Evolutionary conservation across 2,329 filamentous ascomycete genomes (phyloP), one percentile per base, ranked within the genome.

Genomic region (Arthrobotrys pseudoclavata): DNA sequence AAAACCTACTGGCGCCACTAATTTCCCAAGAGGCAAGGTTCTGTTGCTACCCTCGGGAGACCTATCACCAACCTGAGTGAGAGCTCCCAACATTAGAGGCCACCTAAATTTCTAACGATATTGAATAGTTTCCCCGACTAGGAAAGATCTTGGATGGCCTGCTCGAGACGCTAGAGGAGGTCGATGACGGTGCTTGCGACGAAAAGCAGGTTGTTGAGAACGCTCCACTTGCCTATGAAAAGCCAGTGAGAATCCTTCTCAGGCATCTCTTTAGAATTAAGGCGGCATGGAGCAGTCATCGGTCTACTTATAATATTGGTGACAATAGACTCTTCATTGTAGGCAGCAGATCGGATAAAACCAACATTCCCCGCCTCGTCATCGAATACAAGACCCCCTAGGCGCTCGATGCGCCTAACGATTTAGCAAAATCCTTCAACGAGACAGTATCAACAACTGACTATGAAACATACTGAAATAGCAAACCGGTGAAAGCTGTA

Each of bases 241-340:
- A 4, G 3, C 60, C 60, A 6, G 18, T 20, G 1, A 15, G 7
- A 20, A n/a, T 4, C 2, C 5, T 48, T 20, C 60, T 63, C 4
- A 13, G 7, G 3, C 10, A 6, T 9, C 4, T 47, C 3, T 63
- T 63, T 40, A 12, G 12, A 4, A 63, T 45, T 2, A 3, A 12
- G 7, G 3, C 24, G 0, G 10, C 7, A 0, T 31, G 24, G 4
- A 12, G 7, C 10, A 10, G n/a, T 12, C 40, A 63, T 6, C 15
- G 37, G 40, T 7, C 15, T 1, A 2, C 18, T 12, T 5, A 1
- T 29, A 18, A 7, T 29, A 47, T 63, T 6, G 60, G 60, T 7
- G 60, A 63, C 10, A 37, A 63, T 31, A 29, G 22, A 9, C 13
- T 63, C 13, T 63, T 63, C 26, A 31, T 31, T 3, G 12, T 53